phyloP scores from a whole-genome alignment of 2,329 filamentous ascomycete species.

The Aspergillus flavus region DNA sequence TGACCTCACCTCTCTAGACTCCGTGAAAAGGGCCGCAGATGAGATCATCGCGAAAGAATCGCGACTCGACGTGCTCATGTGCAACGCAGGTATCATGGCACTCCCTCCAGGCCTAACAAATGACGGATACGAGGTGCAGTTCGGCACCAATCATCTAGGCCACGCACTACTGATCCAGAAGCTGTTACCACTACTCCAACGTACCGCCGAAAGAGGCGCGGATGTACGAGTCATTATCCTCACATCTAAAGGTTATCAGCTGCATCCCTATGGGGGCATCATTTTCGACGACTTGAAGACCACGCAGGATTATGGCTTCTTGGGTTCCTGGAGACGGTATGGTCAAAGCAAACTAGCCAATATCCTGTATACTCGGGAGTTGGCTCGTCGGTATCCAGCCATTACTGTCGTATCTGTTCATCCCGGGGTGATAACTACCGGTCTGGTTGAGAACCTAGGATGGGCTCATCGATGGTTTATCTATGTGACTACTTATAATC shows the following conservation, averaged over 20 bases:
- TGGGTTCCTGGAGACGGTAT: constrained; percentile 40
- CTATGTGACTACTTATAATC: constrained; percentile 10
- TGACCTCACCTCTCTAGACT: constrained; percentile 50
- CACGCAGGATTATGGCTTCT: constrained; percentile 2
- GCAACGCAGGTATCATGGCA: constrained; percentile 52
- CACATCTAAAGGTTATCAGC: background rate
- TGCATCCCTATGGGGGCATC: constrained; percentile 1
- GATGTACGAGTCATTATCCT: constrained; percentile 6
- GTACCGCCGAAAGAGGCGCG: background rate
- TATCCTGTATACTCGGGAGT: constrained; percentile 45
- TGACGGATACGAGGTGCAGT: constrained; percentile 54
- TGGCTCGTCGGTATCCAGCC: constrained; percentile 39
- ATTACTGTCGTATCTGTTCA: background rate
- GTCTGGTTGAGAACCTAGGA: constrained; percentile 23
- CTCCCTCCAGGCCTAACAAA: constrained; percentile 40
- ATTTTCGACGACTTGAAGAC: background rate
- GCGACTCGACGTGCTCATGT: constrained; percentile 49
- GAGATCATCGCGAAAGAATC: constrained; percentile 37
- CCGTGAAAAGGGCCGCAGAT: constrained; percentile 46
- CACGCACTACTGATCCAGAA: constrained; percentile 30
- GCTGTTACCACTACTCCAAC: constrained; percentile 16
- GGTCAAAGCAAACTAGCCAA: constrained; percentile 55
- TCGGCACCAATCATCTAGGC: constrained; percentile 55
- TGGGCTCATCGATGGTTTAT: constrained; percentile 4
- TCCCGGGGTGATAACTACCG: constrained; percentile 46